These are phyloP conservation scores for Geranomyces variabilis DNA, from an alignment of 192 early-diverging fungal species.

Conservation along the genomic window DNA sequence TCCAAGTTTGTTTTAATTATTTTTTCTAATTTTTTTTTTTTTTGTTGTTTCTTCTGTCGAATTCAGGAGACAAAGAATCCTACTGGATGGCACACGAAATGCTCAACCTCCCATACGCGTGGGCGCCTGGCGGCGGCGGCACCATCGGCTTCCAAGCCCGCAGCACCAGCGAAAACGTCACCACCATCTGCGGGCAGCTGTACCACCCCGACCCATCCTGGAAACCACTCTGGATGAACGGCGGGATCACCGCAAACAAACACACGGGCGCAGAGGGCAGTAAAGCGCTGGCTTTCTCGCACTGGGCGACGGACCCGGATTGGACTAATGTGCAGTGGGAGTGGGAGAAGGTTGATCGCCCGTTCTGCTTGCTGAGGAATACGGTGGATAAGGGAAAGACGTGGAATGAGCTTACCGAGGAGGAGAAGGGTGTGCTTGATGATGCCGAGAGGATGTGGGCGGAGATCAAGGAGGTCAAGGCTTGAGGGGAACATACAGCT, in stretches of 20 bases:
- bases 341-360: slow-evolving; percentile 39
- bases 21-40: slow-evolving; percentile 3
- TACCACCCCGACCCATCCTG: slow-evolving; percentile 27
- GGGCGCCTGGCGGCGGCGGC: slow-evolving; percentile 53
- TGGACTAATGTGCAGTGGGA: slow-evolving; percentile 26
- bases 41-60: neutral
- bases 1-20: too few relatives aligned
- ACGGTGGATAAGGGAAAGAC: neutral
- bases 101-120: slow-evolving; percentile 51
- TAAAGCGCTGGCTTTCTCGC: neutral
- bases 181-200: slow-evolving; percentile 32
- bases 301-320: slow-evolving; percentile 22
- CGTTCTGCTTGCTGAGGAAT: slow-evolving; percentile 36
- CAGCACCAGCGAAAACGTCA: neutral
- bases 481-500: too few relatives aligned
- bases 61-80: slow-evolving; percentile 64
- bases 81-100: slow-evolving; percentile 69
- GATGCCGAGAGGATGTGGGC: neutral
- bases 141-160: slow-evolving; percentile 45
- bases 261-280: slow-evolving; percentile 10
- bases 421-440: slow-evolving; percentile 2
- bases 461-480: neutral
- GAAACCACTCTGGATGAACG: slow-evolving; percentile 41
- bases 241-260: slow-evolving; percentile 36
- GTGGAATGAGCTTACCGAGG: neutral